Base-by-base conservation (phyloP, 768 basidiomycete genomes). In the Tylopilus balloui region DNA sequence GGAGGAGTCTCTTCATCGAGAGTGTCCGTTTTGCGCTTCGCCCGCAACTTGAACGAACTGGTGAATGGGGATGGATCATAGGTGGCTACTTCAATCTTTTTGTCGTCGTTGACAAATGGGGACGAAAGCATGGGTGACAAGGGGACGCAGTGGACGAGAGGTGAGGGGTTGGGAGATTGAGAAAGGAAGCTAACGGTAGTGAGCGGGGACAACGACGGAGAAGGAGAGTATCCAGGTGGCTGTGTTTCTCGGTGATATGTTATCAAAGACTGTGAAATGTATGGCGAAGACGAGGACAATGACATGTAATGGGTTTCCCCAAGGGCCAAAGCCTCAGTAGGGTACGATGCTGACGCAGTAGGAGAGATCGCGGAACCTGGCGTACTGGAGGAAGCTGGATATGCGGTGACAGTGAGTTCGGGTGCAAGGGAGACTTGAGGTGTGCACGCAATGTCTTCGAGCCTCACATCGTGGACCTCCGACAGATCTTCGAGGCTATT, bases 381-480 rank as follows among this genome's bases (percentile, higher is more conserved):
- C 6, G 40, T 23, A 6, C 28, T n/a, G 21, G 32, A 17, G 36
- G 15, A 13, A 23, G 15, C 27, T 0, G 8, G 36, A 11, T 5
- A 23, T 14, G 40, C 10, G 0, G n/a, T 6, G 27, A 27, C 8
- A 21, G 12, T 7, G 21, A 11, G 4, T 4, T 13, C 6, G 3
- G 10, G 8, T 19, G 49, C 28, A 36, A 34, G 29, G 24, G 32
- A 29, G 10, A 20, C 13, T 31, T 52, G 49, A 0, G 56, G 56
- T 0, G 51, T 32, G 3, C 60, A 63, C 0, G 56, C 63, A 0
- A 65, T 50, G 1, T 68, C 66, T 9, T 65, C 64, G 0, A 23
- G 55, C 51, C 53, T 51, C 12, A 61, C 4, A 0, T 50, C 36
- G 8, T 47, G 44, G 0, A 48, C 15, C 20, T 53, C 49, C 3